phyloP scores from a whole-genome alignment of 164 flowering plant genomes.

The Hamamelis virginiana region DNA sequence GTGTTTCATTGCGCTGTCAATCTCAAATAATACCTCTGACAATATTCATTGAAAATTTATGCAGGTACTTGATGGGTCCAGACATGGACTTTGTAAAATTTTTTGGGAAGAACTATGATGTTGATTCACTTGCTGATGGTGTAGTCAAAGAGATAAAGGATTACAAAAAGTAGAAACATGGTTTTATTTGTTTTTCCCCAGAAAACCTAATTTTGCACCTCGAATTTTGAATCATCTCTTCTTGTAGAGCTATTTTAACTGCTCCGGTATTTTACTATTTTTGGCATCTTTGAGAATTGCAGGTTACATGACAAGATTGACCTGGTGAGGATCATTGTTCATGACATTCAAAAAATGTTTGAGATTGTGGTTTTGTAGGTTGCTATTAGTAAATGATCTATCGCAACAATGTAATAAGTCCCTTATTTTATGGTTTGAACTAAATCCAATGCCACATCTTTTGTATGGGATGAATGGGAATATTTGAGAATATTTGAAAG shows the following conservation, averaged over 20 bases:
- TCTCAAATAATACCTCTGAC: constrained; percentile 3
- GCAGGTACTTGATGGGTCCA: constrained; percentile 95
- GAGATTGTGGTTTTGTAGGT: neutral
- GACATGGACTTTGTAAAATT: constrained; percentile 82
- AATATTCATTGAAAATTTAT: constrained; percentile 9
- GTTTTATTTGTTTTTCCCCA: no score
- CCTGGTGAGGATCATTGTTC: neutral
- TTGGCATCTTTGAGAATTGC: neutral
- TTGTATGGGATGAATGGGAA: no score
- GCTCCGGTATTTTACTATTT: neutral
- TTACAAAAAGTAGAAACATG: constrained; percentile 31
- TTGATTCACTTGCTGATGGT: constrained; percentile 73
- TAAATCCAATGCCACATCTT: no score
- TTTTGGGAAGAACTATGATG: constrained; percentile 88
- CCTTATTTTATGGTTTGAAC: no score
- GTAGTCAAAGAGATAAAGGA: constrained; percentile 71
- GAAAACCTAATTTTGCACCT: no score
- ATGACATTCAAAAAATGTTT: neutral
- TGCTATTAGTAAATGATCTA: no score
- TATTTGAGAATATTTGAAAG: no score
- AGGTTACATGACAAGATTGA: neutral
- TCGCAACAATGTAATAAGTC: neutral
- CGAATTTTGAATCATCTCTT: constrained; percentile 4
- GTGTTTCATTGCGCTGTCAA: no score
- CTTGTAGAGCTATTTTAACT: neutral